These are phyloP conservation scores for Acidiella bohemica DNA, from an alignment of 495 filamentous ascomycete species.

Conservation along the genomic window DNA sequence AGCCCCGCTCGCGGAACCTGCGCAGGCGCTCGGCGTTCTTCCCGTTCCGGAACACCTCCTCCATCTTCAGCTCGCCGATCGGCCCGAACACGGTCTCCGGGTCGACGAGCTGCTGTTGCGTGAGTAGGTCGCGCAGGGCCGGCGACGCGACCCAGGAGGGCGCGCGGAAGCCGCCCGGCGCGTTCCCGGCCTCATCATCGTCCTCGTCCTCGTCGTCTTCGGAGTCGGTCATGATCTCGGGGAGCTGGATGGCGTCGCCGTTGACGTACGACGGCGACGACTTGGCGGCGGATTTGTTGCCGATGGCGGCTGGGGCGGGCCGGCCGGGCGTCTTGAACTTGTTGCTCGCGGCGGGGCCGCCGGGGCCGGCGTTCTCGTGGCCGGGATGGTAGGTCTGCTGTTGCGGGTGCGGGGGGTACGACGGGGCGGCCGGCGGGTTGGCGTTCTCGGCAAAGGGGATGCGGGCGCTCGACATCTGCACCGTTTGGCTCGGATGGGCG, in stretches of 20 bases:
- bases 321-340: slow-evolving; percentile 42
- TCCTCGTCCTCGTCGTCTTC: slow-evolving; percentile 67
- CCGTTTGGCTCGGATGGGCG: slow-evolving; percentile 58
- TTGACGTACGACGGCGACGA: slow-evolving; percentile 67
- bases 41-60: slow-evolving; percentile 68
- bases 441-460: slow-evolving; percentile 68
- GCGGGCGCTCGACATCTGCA: slow-evolving; percentile 69
- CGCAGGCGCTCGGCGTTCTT: slow-evolving; percentile 65
- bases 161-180: slow-evolving; percentile 36
- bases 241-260: slow-evolving; percentile 70
- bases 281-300: slow-evolving; percentile 41
- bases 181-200: slow-evolving; percentile 24
- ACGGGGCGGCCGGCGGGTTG: slow-evolving; percentile 21
- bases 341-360: slow-evolving; percentile 32
- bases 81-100: slow-evolving; percentile 82
- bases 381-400: slow-evolving; percentile 12
- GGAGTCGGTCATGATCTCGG: slow-evolving; percentile 77
- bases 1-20: slow-evolving; percentile 75
- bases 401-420: slow-evolving; percentile 5
- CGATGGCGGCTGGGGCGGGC: slow-evolving; percentile 28
- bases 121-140: slow-evolving; percentile 52
- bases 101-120: slow-evolving; percentile 67
- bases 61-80: slow-evolving; percentile 72
- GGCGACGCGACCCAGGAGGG: slow-evolving; percentile 79
- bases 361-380: slow-evolving; percentile 37